A percentile compares a stretch with the other conserved stretches of the same genome.
These are phyloP conservation scores for Cadophora sp. DNA, from an alignment of 2,329 filamentous ascomycete species.

Conservation along the genomic window DNA sequence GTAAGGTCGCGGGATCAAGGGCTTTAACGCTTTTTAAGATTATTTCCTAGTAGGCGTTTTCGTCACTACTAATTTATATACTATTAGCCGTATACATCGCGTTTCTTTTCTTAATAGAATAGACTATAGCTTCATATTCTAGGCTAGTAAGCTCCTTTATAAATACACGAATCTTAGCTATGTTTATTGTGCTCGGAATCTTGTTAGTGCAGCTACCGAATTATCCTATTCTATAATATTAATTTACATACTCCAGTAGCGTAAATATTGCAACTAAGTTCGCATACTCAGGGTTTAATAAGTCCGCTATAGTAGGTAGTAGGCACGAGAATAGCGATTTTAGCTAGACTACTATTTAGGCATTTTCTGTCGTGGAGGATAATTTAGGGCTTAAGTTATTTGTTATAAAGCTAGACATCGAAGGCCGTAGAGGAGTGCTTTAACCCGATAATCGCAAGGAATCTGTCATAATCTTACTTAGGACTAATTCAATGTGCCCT, in stretches of 20 bases:
- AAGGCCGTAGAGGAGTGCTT: not conserved
- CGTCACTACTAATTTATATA: constrained; percentile 1
- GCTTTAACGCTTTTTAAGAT: not conserved
- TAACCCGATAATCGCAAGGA: not conserved
- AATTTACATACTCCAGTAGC: constrained; percentile 7
- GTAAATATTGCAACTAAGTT: not conserved
- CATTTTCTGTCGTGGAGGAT: constrained; percentile 9
- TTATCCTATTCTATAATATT: constrained; percentile 2
- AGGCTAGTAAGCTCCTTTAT: constrained; percentile 1
- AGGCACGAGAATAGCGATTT: constrained; percentile 1
- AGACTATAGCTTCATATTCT: constrained; percentile 1
- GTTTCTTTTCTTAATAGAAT: constrained; percentile 8
- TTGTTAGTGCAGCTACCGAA: not conserved
- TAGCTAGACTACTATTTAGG: constrained; percentile 1
- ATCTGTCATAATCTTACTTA: not conserved
- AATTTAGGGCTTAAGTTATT: constrained; percentile 6
- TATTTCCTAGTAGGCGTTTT: not conserved
- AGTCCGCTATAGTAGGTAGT: constrained; percentile 7
- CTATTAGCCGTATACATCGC: not conserved
- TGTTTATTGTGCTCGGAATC: not conserved
- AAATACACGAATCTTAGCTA: constrained; percentile 2
- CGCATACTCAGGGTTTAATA: constrained; percentile 2
- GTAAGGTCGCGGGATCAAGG: not conserved
- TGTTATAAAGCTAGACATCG: not conserved
- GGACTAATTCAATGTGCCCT: not conserved